A percentile compares a stretch with the other conserved stretches of the same genome.
Evolutionary conservation across 805 yeast species (phyloP).

Genomic region (Metschnikowia koreensis): DNA sequence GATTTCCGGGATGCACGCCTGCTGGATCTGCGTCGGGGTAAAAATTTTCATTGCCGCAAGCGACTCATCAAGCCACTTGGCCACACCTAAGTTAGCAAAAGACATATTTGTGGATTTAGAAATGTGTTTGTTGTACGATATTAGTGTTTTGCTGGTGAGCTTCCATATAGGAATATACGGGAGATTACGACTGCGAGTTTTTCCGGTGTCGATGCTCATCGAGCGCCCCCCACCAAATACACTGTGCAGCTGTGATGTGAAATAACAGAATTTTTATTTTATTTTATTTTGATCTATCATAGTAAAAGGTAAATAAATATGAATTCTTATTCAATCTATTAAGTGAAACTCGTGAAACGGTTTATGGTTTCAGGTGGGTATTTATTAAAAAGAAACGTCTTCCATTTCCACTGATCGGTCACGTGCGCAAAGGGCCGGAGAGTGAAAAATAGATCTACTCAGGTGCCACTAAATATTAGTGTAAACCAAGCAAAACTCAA

Average conservation of each 20-base stretch:
- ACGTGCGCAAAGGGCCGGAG: background rate
- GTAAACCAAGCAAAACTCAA: background rate
- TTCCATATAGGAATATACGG: background rate
- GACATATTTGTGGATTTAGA: constrained; percentile 22
- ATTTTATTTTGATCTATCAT: no score
- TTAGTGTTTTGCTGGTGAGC: background rate
- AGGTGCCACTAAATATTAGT: background rate
- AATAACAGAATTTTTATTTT: no score
- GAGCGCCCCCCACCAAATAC: background rate
- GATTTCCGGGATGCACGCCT: constrained; percentile 84
- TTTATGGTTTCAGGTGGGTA: background rate
- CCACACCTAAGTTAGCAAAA: constrained; percentile 68
- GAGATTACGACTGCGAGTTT: constrained; percentile 4
- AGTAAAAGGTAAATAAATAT: no score
- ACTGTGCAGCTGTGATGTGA: no score
- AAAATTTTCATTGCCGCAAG: constrained; percentile 76
- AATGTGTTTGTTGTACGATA: background rate
- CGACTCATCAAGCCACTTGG: constrained; percentile 85
- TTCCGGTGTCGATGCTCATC: constrained; percentile 18
- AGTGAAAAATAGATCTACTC: background rate
- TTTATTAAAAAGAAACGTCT: no score
- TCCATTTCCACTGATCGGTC: background rate
- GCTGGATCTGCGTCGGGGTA: constrained; percentile 83
- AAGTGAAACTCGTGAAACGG: no score
- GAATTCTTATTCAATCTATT: no score